These are phyloP conservation scores for Neostapfia colusana DNA, from an alignment of 176 grass and related monocot species.

Conservation along the genomic window DNA sequence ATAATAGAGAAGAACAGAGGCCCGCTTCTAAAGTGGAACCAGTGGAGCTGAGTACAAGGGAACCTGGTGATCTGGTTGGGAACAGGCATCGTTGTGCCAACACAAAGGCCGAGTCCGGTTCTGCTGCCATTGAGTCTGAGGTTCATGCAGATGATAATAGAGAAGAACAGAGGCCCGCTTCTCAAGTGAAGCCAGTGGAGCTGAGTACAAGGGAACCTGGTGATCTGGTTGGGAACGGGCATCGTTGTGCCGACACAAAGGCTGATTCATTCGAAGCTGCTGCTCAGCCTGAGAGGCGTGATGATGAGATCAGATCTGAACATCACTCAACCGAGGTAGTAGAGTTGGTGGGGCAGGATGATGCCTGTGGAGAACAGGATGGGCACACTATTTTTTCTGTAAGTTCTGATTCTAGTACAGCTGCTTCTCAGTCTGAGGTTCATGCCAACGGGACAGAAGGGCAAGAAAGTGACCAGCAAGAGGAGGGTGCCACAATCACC, in stretches of 20 bases:
- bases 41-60: too few species aligned
- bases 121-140: background rate
- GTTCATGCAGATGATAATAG: slow-evolving; percentile 18
- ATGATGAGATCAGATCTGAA: slow-evolving; percentile 17
- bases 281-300: background rate
- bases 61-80: too few species aligned
- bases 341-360: background rate
- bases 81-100: too few species aligned
- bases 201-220: too few species aligned
- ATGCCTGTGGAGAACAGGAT: slow-evolving; percentile 14
- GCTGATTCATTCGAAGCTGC: slow-evolving; percentile 3
- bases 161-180: background rate
- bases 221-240: too few species aligned
- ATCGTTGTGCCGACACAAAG: too few species aligned
- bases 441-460: background rate
- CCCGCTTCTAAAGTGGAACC: background rate
- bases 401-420: slow-evolving; percentile 29
- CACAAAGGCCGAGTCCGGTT: background rate
- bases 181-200: too few species aligned
- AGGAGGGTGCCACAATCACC: background rate
- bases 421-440: slow-evolving; percentile 3
- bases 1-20: slow-evolving; percentile 20
- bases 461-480: slow-evolving; percentile 16
- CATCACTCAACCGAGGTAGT: background rate
- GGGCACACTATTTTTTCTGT: background rate